Evolutionary conservation across 805 yeast genomes (phyloP).

Genomic region (Wickerhamomyces queroliae): DNA sequence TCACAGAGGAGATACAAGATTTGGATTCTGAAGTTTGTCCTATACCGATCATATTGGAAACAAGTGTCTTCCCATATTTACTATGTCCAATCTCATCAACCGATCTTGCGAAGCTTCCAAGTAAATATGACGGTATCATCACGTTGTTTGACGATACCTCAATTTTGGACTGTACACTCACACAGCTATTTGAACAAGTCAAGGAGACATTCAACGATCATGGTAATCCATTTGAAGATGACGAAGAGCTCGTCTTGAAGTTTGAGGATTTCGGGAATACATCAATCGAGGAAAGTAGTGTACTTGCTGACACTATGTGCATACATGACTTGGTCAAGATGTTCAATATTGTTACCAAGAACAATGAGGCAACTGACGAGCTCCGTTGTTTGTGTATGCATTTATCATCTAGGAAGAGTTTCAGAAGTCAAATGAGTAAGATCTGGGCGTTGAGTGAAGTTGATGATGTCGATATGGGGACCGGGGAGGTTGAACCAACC

Average conservation of each 20-base stretch:
- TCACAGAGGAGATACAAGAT: not conserved
- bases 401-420: slow-evolving; percentile 10
- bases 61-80: slow-evolving; percentile 14
- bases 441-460: slow-evolving; percentile 7
- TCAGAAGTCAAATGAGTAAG: slow-evolving; percentile 9
- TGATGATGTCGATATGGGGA: too few species aligned
- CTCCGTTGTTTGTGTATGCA: slow-evolving; percentile 11
- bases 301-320: slow-evolving; percentile 12
- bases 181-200: slow-evolving; percentile 12
- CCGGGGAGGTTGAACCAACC: not conserved
- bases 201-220: slow-evolving; percentile 11
- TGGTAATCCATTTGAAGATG: slow-evolving; percentile 15
- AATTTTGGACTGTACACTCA: slow-evolving; percentile 7
- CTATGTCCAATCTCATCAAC: slow-evolving; percentile 13
- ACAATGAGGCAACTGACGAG: slow-evolving; percentile 1
- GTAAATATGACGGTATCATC: slow-evolving; percentile 9
- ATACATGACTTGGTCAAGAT: slow-evolving; percentile 14
- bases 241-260: slow-evolving; percentile 12
- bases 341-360: slow-evolving; percentile 6
- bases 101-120: not conserved
- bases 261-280: slow-evolving; percentile 16
- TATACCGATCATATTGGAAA: slow-evolving; percentile 16
- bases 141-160: slow-evolving; percentile 16
- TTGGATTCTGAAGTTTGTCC: slow-evolving; percentile 3
- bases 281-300: slow-evolving; percentile 12